Percentiles rank a stretch among this genome's conserved stretches.
Evolutionary conservation across 2,329 filamentous ascomycete species (phyloP).

Genomic region (Colletotrichum chlorophyti): DNA sequence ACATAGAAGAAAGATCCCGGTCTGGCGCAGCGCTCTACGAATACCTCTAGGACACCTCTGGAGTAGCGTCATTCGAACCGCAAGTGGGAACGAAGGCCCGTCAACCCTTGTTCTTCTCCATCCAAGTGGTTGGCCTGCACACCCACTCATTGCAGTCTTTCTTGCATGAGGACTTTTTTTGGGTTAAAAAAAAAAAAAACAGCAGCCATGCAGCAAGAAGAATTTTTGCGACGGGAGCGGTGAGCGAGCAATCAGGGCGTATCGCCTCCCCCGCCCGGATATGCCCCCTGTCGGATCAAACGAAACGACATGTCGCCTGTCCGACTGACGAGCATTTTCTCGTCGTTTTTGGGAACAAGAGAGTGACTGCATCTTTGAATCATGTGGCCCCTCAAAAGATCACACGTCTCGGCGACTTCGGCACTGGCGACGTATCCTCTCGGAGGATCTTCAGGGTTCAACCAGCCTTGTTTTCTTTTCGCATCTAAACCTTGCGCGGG

Average conservation of each 20-base stretch:
- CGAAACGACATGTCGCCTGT: conserved; percentile 14
- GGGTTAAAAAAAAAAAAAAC: background rate
- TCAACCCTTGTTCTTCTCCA: conserved; percentile 8
- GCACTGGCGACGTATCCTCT: conserved; percentile 14
- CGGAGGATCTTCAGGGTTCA: conserved; percentile 27
- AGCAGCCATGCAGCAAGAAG: conserved; percentile 19
- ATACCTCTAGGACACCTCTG: background rate
- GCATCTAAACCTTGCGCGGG: conserved; percentile 5
- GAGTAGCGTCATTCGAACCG: conserved; percentile 5
- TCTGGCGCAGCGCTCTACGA: too few species aligned
- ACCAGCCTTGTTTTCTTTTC: conserved; percentile 12
- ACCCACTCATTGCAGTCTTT: conserved; percentile 21
- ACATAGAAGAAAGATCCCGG: too few species aligned
- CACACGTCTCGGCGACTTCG: conserved; percentile 19
- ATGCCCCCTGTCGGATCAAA: background rate
- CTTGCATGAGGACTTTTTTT: conserved; percentile 26
- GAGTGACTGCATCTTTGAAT: conserved; percentile 17
- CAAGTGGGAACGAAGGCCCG: conserved; percentile 16
- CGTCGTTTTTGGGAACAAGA: too few species aligned
- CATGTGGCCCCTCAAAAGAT: conserved; percentile 14
- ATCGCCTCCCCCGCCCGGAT: conserved; percentile 15
- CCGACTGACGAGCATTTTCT: background rate
- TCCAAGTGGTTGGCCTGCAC: conserved; percentile 5
- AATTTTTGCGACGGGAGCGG: conserved; percentile 29
- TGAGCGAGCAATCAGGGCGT: conserved; percentile 29